Evolutionary conservation across 2,329 filamentous ascomycete genomes (phyloP), one percentile per base, ranked within the genome.

Genomic region (Botryotinia calthae): DNA sequence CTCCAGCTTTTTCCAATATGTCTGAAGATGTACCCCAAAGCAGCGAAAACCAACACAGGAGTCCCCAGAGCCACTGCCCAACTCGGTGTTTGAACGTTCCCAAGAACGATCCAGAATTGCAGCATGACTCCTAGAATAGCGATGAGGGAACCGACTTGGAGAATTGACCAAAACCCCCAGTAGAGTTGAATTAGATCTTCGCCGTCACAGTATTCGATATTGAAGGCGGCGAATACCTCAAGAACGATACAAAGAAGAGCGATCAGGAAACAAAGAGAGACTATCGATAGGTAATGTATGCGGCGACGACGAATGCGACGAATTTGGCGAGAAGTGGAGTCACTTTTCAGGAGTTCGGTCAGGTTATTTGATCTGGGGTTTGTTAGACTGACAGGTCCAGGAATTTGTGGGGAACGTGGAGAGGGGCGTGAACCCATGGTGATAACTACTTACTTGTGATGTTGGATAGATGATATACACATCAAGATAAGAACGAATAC

Each of bases 61-160:
- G 88, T 90, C 10, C 88, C 88, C 20, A 90, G 79, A 20, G 87
- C 88, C 10, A 90, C 84, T 2, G 86, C 87, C 87, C 87, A 90
- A 0, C 85, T 85, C 82, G 87, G 87, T n/a, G 87, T 85, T 73
- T 84, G 83, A 66, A 84, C 81, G 56, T 87, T 82, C 54, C 82
- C 82, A 14, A 88, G 77, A 4, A 84, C 82, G 74, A 89, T 86
- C 51, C 84, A 82, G 40, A 88, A 80, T 54, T 87, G 84, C 4
- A 89, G 81, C 62, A 87, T 84, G 74, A 89, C 86, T 42, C 88
- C 88, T 20, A 85, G 79, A 77, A 89, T 88, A 73, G 88, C 88
- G 51, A 89, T 88, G 74, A 88, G 81, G 2, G 86, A 86, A 9
- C 87, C 88, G 3, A 89, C 81, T 76, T 89, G 87, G 8, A 88